Base-by-base conservation (phyloP, 768 basidiomycete species). In the Russula virescens region DNA sequence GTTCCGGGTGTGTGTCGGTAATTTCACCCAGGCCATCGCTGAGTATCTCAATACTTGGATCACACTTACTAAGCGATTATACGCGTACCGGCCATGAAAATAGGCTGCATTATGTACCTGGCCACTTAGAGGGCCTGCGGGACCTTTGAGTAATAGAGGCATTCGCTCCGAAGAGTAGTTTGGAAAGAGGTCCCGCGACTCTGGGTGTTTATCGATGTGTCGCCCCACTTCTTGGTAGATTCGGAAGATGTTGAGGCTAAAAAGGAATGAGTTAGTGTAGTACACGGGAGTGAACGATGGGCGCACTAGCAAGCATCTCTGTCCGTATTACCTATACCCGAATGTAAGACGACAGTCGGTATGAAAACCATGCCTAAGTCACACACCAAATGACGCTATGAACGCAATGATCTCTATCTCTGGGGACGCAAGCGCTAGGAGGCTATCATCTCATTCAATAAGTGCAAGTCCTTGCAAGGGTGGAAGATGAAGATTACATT, bases 381-480 rank as follows among this genome's bases (percentile, higher is more conserved):
- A 28, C 81, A 67, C 70, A 87, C 89, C 92, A 71, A 87, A 95
- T 2, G 87, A 84, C 35, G 89, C 77, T 40, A 89, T 81, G 66
- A 87, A 86, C 1, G 88, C 88, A 38, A 89, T 72, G 16, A 96
- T 86, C 55, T 92, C 82, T 1, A 96, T 73, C 70, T 96, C 91
- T 13, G 93, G 92, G 11, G 89, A 91, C 19, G 91, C 81, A 25
- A 94, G 76, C 0, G 91, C 92, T 13, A 92, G 75, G 58, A 94
- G 74, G 61, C 89, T 91, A 68, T 28, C 2, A 54, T 26, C 31
- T 14, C n/a, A 35, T n/a, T 55, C 19, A 54, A 34, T 53, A 60
- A 9, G 60, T 23, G 54, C 49, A 47, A 26, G 34, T 40, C 43
- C 23, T 35, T 9, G 18, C 58, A 25, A 0, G 5, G 31, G 23